phyloP scores from a whole-genome alignment of 2,329 filamentous ascomycete genomes.

The Fusarium subtropicale region DNA sequence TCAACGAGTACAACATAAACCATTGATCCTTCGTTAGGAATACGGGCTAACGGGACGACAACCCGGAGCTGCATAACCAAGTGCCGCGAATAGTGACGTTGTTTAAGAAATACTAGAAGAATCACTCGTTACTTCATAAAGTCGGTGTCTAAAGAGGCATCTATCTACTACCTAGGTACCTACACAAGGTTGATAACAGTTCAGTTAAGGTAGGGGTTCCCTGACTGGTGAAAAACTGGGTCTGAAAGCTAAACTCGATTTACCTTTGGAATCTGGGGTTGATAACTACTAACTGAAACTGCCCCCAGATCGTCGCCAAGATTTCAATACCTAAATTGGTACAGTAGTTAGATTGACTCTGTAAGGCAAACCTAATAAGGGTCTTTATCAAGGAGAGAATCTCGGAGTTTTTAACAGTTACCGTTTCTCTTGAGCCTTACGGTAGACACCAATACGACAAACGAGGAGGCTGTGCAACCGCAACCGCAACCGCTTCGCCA shows the following conservation, averaged over 20 bases:
- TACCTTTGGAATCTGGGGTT: neutral
- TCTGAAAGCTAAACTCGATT: slow-evolving; percentile 15
- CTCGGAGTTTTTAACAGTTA: neutral
- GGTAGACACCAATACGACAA: no score
- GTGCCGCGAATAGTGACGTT: neutral
- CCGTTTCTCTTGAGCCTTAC: neutral
- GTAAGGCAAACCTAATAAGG: neutral
- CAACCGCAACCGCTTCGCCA: slow-evolving; percentile 25
- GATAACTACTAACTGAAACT: neutral
- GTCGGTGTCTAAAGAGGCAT: neutral
- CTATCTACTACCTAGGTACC: neutral
- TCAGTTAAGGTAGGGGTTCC: neutral
- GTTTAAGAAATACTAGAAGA: neutral
- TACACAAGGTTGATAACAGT: neutral
- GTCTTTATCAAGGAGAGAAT: neutral
- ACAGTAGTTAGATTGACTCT: neutral
- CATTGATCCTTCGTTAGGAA: neutral
- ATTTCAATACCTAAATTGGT: neutral
- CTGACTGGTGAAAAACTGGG: neutral
- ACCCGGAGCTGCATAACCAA: neutral
- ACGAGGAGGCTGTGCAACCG: slow-evolving; percentile 29
- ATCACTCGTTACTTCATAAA: neutral
- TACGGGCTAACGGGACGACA: slow-evolving; percentile 10
- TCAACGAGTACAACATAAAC: neutral
- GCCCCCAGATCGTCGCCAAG: slow-evolving; percentile 16